These are phyloP conservation scores for Pseudogymnoascus sp. DNA, from an alignment of 2,329 filamentous ascomycete species.

Conservation along the genomic window DNA sequence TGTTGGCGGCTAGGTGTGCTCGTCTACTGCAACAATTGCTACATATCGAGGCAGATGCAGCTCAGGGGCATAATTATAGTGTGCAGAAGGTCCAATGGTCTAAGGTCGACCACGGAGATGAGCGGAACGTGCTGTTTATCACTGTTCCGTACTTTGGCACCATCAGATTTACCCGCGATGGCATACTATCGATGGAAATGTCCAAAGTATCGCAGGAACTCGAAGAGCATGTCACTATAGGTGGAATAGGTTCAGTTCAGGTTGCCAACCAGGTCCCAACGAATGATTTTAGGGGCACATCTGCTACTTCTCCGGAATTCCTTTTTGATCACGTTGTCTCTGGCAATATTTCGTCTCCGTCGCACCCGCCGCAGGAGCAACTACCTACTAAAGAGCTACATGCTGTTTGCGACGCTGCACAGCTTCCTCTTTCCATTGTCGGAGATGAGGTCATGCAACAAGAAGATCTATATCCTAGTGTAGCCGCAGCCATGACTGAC, in stretches of 20 bases:
- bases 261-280: not conserved
- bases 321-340: not conserved
- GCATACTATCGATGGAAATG: not conserved
- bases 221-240: not conserved
- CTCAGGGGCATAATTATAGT: slow-evolving; percentile 14
- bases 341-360: not conserved
- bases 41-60: slow-evolving; percentile 28
- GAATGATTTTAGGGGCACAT: not conserved
- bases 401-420: not conserved
- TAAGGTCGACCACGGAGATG: slow-evolving; percentile 11
- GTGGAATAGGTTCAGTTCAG: not conserved
- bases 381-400: not conserved
- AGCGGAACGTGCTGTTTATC: slow-evolving; percentile 4
- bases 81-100: not conserved
- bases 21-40: slow-evolving; percentile 27
- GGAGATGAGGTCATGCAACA: not conserved
- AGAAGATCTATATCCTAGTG: not conserved
- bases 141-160: slow-evolving; percentile 27
- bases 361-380: not conserved
- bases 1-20: slow-evolving; percentile 26
- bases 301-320: not conserved
- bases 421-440: not conserved
- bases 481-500: not conserved
- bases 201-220: not conserved
- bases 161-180: slow-evolving; percentile 25